Evolutionary conservation across 2,329 filamentous ascomycete genomes (phyloP), one percentile per base, ranked within the genome.

Genomic region (Phialocephala sp.): DNA sequence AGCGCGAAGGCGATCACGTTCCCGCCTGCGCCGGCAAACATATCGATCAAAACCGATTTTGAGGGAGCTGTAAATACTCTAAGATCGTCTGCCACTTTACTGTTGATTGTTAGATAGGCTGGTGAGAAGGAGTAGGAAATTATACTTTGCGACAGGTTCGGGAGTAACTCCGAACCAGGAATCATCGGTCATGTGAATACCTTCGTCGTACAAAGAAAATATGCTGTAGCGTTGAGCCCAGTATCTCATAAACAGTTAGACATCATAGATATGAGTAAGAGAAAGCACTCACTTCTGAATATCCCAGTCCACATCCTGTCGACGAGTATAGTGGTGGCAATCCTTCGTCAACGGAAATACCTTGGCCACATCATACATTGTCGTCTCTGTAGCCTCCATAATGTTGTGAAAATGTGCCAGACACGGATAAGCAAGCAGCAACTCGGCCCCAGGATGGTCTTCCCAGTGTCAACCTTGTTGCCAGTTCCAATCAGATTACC

Each of bases 131-230:
- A 12, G 22, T 54, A 12, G 24, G 36, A 39, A 58, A 50, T 80
- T 83, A 73, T 82, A 95, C 92, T 85, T 88, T 66, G 95, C 95
- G 35, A 99, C 87, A 4, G 92, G 91, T 77, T 99, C 94, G 15
- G 95, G 94, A 0, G 96, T 99, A 8, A 98, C 94, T 63, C 94
- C 95, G 77, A 95, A 99, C 95, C 95, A 99, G 62, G 93, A 91
- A 79, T 94, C 90, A 76, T 97, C 89, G 0, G 96, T 99, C 84
- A 99, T 88, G 82, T 89, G 90, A 71, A 99, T 86, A 63, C 93
- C 94, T 65, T 94, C 85, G 76, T 97, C 90, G 76, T 97, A 99
- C 72, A 85, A 85, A 18, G 90, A 89, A 79, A 97, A 99, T 70
- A 99, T 91, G 60, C 89, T 90, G 77, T 95, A 89, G 66, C 95